Base-by-base conservation (phyloP, 192 early-diverging fungal genomes). In the Oehlia diaphana region DNA sequence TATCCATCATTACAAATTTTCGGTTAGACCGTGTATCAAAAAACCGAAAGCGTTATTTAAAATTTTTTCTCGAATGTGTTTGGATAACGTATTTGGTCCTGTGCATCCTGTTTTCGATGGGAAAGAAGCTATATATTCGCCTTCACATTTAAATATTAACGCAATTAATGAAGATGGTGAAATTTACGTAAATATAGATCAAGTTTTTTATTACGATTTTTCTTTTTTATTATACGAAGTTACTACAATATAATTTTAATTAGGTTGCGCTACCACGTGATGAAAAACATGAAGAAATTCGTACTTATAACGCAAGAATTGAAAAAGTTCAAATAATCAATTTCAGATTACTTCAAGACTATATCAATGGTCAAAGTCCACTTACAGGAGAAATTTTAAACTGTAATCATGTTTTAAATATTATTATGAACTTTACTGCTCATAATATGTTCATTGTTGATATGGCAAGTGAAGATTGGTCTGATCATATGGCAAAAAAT, bases 331-430 rank as follows among this genome's bases (percentile, higher is more conserved):
- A 63, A 63, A 63, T 63, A 23, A 26, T 63, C 8, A 63, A 63
- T 63, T 63, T 63, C 26, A 63, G 26, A 63, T 26, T 26, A 63
- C 63, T 63, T 63, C 63, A 63, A 63, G 63, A 63, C 10, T 63
- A 63, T 63, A 63, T 63, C 19, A 63, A 63, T 26, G 23, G 23
- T 23, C 63, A 21, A 63, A 21, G 63, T 23, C 19, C 63, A 3
- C 63, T 63, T 63, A 63, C 63, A 21, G 23, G 23, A 63, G 63
- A 63, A 63, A 19, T 63, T 26, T 21, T 63, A 63, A 63, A 26
- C 9, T 63, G 63, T 63, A 63, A 63, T 63, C 63, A 8, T 23
- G 19, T 63, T 23, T 63, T 63, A 63, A 63, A 63, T 63, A 26
- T n/a, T 21, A 63, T 63, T 63, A 63, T 63, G 19, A 63, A 63